A percentile compares a stretch with the other conserved stretches of the same genome.
phyloP scores from a whole-genome alignment of 495 filamentous ascomycete genomes.

The Hyaloscypha variabilis region DNA sequence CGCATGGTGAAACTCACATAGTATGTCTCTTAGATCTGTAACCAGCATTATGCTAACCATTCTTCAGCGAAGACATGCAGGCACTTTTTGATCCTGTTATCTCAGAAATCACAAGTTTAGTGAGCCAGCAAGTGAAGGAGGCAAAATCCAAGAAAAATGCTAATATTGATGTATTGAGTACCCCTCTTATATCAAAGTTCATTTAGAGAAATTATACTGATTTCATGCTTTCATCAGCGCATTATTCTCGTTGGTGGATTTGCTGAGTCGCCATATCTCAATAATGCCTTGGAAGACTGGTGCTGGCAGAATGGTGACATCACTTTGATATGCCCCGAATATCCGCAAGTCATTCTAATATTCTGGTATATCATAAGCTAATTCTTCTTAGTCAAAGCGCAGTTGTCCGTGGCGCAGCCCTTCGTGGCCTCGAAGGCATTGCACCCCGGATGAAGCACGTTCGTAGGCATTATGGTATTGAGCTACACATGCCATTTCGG shows the following conservation, averaged over 20 bases:
- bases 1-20: conserved; percentile 7
- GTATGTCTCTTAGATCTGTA: neutral
- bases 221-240: conserved; percentile 20
- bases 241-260: conserved; percentile 40
- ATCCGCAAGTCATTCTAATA: conserved; percentile 6
- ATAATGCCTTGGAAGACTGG: conserved; percentile 30
- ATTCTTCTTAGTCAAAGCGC: conserved; percentile 17
- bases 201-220: conserved; percentile 3
- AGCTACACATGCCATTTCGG: neutral
- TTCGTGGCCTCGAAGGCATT: conserved; percentile 24
- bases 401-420: conserved; percentile 19
- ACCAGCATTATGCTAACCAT: neutral
- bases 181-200: neutral
- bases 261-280: conserved; percentile 35
- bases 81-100: conserved; percentile 37
- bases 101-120: conserved; percentile 27
- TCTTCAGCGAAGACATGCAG: conserved; percentile 31
- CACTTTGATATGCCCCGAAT: conserved; percentile 9
- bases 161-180: conserved; percentile 12
- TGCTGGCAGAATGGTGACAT: conserved; percentile 14
- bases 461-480: conserved; percentile 17
- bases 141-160: conserved; percentile 14
- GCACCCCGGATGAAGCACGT: conserved; percentile 15
- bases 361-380: neutral
- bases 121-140: conserved; percentile 30